These are phyloP conservation scores for Crassisporium funariophilum DNA, from an alignment of 768 basidiomycete genomes.

Conservation along the genomic window DNA sequence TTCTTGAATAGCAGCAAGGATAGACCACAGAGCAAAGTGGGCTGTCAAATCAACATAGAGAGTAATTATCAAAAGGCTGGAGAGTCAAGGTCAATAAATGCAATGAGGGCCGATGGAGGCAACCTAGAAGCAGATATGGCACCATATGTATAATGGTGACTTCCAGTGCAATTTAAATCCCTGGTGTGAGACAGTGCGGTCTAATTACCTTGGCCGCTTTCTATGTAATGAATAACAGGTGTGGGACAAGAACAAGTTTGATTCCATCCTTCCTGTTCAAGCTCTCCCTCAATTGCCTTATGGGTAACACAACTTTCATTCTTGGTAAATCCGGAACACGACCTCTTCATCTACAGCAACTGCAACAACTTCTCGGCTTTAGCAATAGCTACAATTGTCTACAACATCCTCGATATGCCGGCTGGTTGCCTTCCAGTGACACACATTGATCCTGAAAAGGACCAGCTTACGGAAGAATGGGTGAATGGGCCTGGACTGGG, in stretches of 20 bases:
- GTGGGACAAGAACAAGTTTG: conserved; percentile 70
- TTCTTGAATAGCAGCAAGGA: no score
- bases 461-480: conserved; percentile 66
- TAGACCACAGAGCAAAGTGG: no score
- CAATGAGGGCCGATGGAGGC: no score
- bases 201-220: conserved; percentile 13
- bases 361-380: conserved; percentile 54
- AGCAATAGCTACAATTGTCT: conserved; percentile 61
- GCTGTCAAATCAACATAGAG: no score
- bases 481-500: conserved; percentile 49
- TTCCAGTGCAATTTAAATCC: no score
- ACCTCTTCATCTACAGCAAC: conserved; percentile 45
- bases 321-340: background rate
- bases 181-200: conserved; percentile 57
- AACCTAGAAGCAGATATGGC: no score
- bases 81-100: no score
- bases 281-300: conserved; percentile 74
- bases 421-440: conserved; percentile 81
- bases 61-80: no score
- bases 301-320: conserved; percentile 42
- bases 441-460: conserved; percentile 64
- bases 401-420: conserved; percentile 76
- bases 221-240: conserved; percentile 44
- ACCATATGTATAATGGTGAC: no score
- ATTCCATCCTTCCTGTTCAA: conserved; percentile 77